Percentiles rank a stretch among this genome's conserved stretches.
Evolutionary conservation across 169 alveolate genomes (phyloP).

Genomic region (Plasmodium knowlesi): DNA sequence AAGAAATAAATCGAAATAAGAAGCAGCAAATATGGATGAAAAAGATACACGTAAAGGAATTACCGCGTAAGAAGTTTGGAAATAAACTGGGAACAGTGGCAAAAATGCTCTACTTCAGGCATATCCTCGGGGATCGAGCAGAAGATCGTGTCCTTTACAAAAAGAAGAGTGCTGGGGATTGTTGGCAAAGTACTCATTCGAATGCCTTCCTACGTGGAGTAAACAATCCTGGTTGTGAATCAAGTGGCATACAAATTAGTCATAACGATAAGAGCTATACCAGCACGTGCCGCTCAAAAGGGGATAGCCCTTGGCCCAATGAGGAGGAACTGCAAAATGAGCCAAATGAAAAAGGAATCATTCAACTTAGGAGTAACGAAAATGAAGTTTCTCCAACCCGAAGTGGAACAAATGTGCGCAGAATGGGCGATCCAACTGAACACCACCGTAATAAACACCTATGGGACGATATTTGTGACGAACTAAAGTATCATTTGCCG

Average conservation of each 20-base stretch:
- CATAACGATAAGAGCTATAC: not conserved
- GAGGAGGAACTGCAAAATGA: not conserved
- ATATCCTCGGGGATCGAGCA: not conserved
- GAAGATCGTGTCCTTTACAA: not conserved
- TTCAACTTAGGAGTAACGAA: not conserved
- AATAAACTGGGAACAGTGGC: conserved; percentile 74
- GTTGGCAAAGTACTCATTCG: not conserved
- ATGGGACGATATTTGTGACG: conserved; percentile 61
- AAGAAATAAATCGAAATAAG: conserved; percentile 61
- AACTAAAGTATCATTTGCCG: conserved; percentile 60
- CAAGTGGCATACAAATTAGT: not conserved
- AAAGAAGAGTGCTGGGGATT: not conserved
- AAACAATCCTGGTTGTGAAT: not conserved
- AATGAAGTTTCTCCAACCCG: not conserved
- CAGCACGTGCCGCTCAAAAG: not conserved
- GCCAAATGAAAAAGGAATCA: not conserved
- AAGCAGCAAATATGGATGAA: conserved; percentile 62
- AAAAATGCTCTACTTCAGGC: conserved; percentile 20
- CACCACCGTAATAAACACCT: not conserved
- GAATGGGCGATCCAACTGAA: not conserved
- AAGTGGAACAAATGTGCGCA: not conserved
- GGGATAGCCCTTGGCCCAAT: not conserved
- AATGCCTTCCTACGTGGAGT: not conserved
- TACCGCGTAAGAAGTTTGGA: conserved; percentile 73
- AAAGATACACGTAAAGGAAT: conserved; percentile 37